Evolutionary conservation across 1,139 yeast genomes (phyloP).

Genomic region (Hyphopichia khmerensis): DNA sequence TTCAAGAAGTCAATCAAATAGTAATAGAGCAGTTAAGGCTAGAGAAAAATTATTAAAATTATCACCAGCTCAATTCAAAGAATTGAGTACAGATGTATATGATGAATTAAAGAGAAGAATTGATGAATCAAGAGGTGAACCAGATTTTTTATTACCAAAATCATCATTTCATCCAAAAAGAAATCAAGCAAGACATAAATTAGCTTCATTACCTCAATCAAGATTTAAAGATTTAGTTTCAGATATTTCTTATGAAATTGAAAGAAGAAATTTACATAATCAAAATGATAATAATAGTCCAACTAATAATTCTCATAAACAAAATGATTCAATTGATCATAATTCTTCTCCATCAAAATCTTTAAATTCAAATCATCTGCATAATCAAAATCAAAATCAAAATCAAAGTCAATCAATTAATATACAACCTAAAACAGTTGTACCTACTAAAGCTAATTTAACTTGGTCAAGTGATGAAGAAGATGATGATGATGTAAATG

Average conservation of each 20-base stretch:
- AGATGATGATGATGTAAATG: conserved; percentile 27
- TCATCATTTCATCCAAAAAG: conserved; percentile 87
- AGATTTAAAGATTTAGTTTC: conserved; percentile 88
- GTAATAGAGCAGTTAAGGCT: conserved; percentile 72
- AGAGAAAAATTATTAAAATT: conserved; percentile 81
- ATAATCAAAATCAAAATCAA: conserved; percentile 1
- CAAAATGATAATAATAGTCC: conserved; percentile 6
- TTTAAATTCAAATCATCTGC: conserved; percentile 1
- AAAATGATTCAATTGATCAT: neutral
- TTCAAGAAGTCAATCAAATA: conserved; percentile 40
- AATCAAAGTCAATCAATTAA: conserved; percentile 34
- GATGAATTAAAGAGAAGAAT: conserved; percentile 83
- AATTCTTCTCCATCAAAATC: neutral
- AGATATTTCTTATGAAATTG: conserved; percentile 85
- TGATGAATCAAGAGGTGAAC: conserved; percentile 53
- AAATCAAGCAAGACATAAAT: conserved; percentile 91
- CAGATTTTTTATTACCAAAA: conserved; percentile 66
- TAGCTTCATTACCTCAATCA: conserved; percentile 78
- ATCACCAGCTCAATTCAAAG: conserved; percentile 81
- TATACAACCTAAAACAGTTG: conserved; percentile 60
- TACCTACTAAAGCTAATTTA: conserved; percentile 74
- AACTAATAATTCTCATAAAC: conserved; percentile 2
- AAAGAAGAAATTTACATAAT: conserved; percentile 63
- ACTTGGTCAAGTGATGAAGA: conserved; percentile 86
- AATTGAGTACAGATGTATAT: conserved; percentile 87